Conservation (phyloP, 2,329 filamentous ascomycete genomes). For the Botrytis squamosa region DNA sequence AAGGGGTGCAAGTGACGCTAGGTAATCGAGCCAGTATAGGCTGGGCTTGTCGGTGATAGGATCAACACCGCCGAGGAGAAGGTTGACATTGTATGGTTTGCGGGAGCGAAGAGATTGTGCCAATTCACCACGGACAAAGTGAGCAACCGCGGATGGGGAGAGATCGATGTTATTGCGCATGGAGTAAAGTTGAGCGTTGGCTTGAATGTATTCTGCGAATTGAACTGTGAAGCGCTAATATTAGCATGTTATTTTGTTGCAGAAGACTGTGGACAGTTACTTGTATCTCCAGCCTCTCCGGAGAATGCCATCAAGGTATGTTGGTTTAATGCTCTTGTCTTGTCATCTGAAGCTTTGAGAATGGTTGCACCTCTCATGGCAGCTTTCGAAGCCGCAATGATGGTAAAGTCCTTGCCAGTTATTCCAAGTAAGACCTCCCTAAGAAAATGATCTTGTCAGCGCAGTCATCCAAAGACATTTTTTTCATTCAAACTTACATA, state of each 20-base stretch:
- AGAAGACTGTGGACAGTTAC: conserved; percentile 48
- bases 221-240: conserved; percentile 61
- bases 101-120: conserved; percentile 86
- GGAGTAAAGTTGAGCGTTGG: conserved; percentile 95
- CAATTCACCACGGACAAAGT: conserved; percentile 92
- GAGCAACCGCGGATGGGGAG: conserved; percentile 81
- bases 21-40: conserved; percentile 96
- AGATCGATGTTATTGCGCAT: conserved; percentile 97
- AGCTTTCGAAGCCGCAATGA: conserved; percentile 96
- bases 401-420: conserved; percentile 98
- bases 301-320: conserved; percentile 94
- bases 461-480: not conserved
- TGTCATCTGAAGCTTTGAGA: conserved; percentile 93
- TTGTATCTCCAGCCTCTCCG: conserved; percentile 93
- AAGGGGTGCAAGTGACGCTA: conserved; percentile 81
- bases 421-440: conserved; percentile 99
- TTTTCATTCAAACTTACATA: conserved; percentile 29
- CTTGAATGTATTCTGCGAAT: conserved; percentile 99
- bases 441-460: conserved; percentile 22
- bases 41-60: conserved; percentile 86
- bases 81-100: conserved; percentile 95
- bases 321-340: conserved; percentile 89
- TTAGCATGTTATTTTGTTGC: conserved; percentile 19
- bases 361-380: conserved; percentile 97
- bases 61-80: conserved; percentile 91